Evolutionary conservation across 352 stramenopile species (phyloP), one percentile per base, ranked within the genome.

Genomic region (Peronospora farinosa): DNA sequence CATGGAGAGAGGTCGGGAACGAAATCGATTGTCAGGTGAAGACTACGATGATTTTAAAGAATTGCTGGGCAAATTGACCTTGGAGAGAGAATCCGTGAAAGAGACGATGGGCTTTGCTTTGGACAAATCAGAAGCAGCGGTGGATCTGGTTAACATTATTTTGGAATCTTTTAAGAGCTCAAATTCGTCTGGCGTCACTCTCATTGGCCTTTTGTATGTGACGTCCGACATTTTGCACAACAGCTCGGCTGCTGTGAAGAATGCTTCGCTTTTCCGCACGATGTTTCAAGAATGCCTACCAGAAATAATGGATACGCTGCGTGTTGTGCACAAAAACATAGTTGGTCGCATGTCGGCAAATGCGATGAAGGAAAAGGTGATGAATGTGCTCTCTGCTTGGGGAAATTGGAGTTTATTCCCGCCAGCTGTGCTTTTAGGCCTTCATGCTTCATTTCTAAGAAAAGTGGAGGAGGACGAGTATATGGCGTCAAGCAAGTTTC

Each of bases 191-290:
- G 62, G 69, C 2, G 56, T 86, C 21, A 54, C 72, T 6, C 67
- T 84, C 10, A 52, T 94, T 47, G 80, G 65, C 9, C 67, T 78
- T 19, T 50, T 96, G 40, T 95, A 88, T 47, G 67, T 95, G 47
- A 63, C 86, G 8, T 95, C 85, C 10, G 87, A 96, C 46, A 83
- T 96, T 35, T 64, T 96, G 28, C 83, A 95, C 69, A 96, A 96
- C 51, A 92, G 81, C 49, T 92, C 78, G 12, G 87, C 84, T 23
- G 66, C 74, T 10, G 75, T 95, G 37, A 89, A 92, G 61, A 95
- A 95, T 43, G 84, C 84, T n/a, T 92, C 82, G 35, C 68, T 86
- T 12, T 96, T 94, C 43, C 81, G 87, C 3, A 91, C 84, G 31
- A 88, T 78, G 45, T 87, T 96, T 51, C 74, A 95, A 57, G 75